Evolutionary conservation across 2,329 filamentous ascomycete genomes (phyloP).

Genomic region (Colletotrichum sp.): DNA sequence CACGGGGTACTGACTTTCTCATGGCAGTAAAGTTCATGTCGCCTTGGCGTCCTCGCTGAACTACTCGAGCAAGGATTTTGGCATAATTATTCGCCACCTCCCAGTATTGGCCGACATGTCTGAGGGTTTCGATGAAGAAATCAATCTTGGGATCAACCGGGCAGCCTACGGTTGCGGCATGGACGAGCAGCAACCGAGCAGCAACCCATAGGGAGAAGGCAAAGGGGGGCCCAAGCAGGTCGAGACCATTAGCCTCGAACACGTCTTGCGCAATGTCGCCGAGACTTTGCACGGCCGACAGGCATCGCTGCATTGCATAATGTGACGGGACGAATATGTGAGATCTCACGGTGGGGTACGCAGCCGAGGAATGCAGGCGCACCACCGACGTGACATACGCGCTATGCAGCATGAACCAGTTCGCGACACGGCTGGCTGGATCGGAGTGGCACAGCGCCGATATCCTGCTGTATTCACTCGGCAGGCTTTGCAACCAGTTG

Average conservation of each 20-base stretch:
- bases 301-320: conserved; percentile 49
- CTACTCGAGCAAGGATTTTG: conserved; percentile 42
- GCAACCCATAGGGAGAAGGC: conserved; percentile 51
- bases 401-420: conserved; percentile 52
- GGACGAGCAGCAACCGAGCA: conserved; percentile 43
- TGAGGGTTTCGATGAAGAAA: conserved; percentile 47
- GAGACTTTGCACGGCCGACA: conserved; percentile 48
- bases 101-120: conserved; percentile 47
- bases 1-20: conserved; percentile 38
- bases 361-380: conserved; percentile 47
- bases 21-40: conserved; percentile 41
- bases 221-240: conserved; percentile 47
- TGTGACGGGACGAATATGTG: conserved; percentile 47
- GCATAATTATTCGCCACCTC: conserved; percentile 48
- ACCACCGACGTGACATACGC: conserved; percentile 49
- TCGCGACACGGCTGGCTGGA: conserved; percentile 48
- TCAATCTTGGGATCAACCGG: conserved; percentile 43
- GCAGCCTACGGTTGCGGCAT: conserved; percentile 42
- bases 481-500: conserved; percentile 45
- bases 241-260: conserved; percentile 45
- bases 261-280: conserved; percentile 48
- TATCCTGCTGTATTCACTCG: conserved; percentile 50
- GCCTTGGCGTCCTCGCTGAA: conserved; percentile 39
- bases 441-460: conserved; percentile 50
- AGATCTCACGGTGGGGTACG: conserved; percentile 44